Evolutionary conservation across 495 filamentous ascomycete species (phyloP).

Genomic region (Rostrohypoxylon terebratum): DNA sequence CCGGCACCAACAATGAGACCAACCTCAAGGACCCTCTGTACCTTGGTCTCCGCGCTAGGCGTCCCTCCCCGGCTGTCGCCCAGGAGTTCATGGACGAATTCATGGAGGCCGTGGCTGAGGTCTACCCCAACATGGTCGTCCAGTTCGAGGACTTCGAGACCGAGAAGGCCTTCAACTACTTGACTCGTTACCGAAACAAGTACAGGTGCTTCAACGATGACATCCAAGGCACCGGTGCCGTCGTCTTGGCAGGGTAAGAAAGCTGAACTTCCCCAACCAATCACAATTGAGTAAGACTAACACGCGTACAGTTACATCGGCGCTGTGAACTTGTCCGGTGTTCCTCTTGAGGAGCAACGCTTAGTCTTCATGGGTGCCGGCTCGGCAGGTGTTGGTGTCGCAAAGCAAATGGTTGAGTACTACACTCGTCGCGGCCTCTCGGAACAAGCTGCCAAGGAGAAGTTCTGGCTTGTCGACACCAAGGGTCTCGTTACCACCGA

Average conservation of each 20-base stretch:
- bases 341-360: conserved; percentile 89
- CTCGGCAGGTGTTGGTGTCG: conserved; percentile 94
- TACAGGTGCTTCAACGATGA: conserved; percentile 99
- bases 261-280: not conserved
- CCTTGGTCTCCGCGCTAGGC: conserved; percentile 86
- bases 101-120: conserved; percentile 90
- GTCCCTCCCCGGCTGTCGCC: conserved; percentile 83
- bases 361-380: conserved; percentile 97
- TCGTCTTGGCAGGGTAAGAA: conserved; percentile 83
- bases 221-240: conserved; percentile 97
- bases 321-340: conserved; percentile 87
- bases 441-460: conserved; percentile 87
- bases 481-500: conserved; percentile 95
- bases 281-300: conserved; percentile 32
- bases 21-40: conserved; percentile 94
- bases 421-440: conserved; percentile 93
- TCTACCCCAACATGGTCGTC: conserved; percentile 92
- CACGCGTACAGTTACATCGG: conserved; percentile 76
- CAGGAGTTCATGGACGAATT: conserved; percentile 96
- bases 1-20: conserved; percentile 89
- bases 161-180: conserved; percentile 86
- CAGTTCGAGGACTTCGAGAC: conserved; percentile 99
- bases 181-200: conserved; percentile 85
- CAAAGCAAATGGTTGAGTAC: conserved; percentile 95
- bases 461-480: conserved; percentile 98